These are phyloP conservation scores for Grosmannia penicillata DNA, from an alignment of 2,329 filamentous ascomycete species.

Conservation along the genomic window DNA sequence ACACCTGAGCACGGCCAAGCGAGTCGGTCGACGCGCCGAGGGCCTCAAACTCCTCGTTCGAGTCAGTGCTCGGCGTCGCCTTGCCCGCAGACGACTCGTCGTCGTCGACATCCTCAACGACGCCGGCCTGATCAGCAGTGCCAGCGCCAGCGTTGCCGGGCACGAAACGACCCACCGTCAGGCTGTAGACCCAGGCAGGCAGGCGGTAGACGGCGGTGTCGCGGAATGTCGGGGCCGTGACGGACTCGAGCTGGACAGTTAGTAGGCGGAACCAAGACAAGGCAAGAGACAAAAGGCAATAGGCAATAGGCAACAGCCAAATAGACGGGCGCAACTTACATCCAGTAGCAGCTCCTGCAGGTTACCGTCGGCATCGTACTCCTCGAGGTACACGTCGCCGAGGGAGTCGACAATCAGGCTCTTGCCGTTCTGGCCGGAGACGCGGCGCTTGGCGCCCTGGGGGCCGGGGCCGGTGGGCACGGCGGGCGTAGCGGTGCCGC, in stretches of 20 bases:
- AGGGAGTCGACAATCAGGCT: constrained; percentile 80
- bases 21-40: constrained; percentile 46
- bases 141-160: constrained; percentile 18
- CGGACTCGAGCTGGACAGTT: constrained; percentile 52
- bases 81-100: constrained; percentile 32
- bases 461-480: constrained; percentile 37
- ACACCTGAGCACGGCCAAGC: constrained; percentile 29
- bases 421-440: constrained; percentile 91
- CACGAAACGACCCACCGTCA: constrained; percentile 36
- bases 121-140: constrained; percentile 21
- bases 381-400: constrained; percentile 91
- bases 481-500: constrained; percentile 13
- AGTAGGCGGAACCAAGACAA: not conserved
- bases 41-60: constrained; percentile 46
- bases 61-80: constrained; percentile 40
- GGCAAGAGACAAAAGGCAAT: not conserved
- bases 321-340: constrained; percentile 35
- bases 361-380: constrained; percentile 75
- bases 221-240: constrained; percentile 58
- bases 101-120: constrained; percentile 20
- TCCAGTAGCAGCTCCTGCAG: constrained; percentile 76
- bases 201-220: constrained; percentile 75
- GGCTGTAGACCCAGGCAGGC: constrained; percentile 56
- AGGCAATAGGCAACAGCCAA: not conserved
- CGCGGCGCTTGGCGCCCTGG: constrained; percentile 67